A percentile compares a stretch with the other conserved stretches of the same genome.
Conservation (phyloP, 164 flowering plant genomes). For the Stephania japonica region DNA sequence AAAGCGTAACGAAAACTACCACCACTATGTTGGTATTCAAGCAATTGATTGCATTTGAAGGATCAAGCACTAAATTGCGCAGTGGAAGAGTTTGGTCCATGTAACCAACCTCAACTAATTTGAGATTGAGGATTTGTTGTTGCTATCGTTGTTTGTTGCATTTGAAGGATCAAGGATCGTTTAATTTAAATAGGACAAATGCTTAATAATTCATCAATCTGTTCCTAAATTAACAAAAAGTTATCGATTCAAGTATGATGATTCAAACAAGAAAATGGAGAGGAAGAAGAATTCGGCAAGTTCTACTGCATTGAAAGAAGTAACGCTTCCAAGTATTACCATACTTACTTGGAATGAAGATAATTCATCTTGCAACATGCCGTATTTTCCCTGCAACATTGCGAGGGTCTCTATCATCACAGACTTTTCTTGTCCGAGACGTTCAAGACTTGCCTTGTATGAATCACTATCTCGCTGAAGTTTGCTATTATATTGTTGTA, state of each 20-base stretch:
- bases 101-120: too few relatives aligned
- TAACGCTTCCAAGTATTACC: slow-evolving; percentile 3
- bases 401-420: slow-evolving; percentile 70
- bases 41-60: too few relatives aligned
- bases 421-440: slow-evolving; percentile 70
- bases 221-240: not conserved
- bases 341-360: slow-evolving; percentile 54
- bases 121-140: too few relatives aligned
- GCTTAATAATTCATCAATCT: not conserved
- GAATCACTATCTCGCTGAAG: slow-evolving; percentile 76
- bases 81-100: too few relatives aligned
- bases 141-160: too few relatives aligned
- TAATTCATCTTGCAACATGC: slow-evolving; percentile 60
- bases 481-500: slow-evolving; percentile 86
- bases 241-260: not conserved
- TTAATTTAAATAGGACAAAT: not conserved
- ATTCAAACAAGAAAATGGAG: not conserved
- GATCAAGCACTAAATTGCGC: too few relatives aligned
- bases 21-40: not conserved
- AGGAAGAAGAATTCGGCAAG: not conserved
- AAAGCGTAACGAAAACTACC: not conserved
- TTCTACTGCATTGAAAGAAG: not conserved
- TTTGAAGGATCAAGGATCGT: not conserved
- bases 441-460: slow-evolving; percentile 56
- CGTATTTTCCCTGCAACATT: slow-evolving; percentile 50